phyloP scores from a whole-genome alignment of 2,329 filamentous ascomycete genomes.

The Diaporthe nobilis region DNA sequence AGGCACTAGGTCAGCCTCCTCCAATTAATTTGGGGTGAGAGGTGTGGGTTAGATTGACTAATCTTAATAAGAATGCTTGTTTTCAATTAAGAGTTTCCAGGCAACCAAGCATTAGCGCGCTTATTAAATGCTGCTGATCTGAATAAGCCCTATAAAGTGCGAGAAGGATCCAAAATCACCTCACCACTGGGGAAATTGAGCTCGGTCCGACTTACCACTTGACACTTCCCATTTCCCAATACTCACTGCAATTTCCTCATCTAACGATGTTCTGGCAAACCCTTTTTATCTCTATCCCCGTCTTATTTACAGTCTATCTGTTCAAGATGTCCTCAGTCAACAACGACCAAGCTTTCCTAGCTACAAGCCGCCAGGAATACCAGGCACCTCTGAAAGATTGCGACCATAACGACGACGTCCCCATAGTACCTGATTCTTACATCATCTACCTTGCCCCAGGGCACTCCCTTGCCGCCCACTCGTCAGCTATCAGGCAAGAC shows the following conservation, averaged over 20 bases:
- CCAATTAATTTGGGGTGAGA: neutral
- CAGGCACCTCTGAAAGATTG: neutral
- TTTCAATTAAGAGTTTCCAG: neutral
- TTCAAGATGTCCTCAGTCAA: neutral
- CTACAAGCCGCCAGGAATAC: neutral
- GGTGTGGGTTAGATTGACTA: neutral
- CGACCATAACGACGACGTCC: neutral
- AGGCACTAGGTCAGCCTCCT: no score
- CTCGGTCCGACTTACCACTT: neutral
- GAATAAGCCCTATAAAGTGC: neutral
- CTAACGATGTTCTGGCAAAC: neutral
- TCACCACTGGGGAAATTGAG: neutral
- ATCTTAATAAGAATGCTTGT: neutral
- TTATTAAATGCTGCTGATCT: neutral
- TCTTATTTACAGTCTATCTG: neutral
- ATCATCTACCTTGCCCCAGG: neutral
- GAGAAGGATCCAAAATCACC: neutral
- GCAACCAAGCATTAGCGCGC: neutral
- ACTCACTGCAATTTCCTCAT: neutral
- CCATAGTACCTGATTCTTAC: neutral
- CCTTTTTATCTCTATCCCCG: neutral
- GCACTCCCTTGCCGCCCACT: neutral
- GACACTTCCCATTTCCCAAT: neutral
- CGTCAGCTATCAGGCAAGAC: neutral
- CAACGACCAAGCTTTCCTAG: neutral